Base-by-base conservation (phyloP, 805 yeast genomes). In the Starmera caribaea region DNA sequence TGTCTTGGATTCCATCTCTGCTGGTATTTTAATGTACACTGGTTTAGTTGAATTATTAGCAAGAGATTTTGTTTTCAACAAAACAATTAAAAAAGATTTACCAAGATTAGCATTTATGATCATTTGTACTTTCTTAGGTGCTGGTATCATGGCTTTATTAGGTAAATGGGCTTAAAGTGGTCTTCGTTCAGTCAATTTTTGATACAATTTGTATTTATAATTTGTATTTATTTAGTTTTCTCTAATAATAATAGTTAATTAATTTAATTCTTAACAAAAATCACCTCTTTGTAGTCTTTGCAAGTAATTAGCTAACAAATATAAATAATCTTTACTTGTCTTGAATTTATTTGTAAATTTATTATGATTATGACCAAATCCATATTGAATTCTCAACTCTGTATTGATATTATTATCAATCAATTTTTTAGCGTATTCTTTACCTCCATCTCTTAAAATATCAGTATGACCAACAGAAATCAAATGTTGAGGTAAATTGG, bases 1-100 rank as follows among this genome's bases (percentile, higher is more conserved):
- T 36, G 70, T 76, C 1, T 69, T 81, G 41, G 88, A 82, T 55
- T 63, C 86, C 1, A 68, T 81, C 40, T 79, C 88, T 16, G 73
- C 87, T 2, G 90, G 90, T 32, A 73, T 82, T 42, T 65, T 82
- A 48, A 60, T 82, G 32, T 82, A 81, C 59, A 77, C 86, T 34
- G 84, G 87, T 36, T 58, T 81, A 41, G 87, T 82, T 26, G 90
- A 82, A 60, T 66, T 82, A 42, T 62, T 82, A 66, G 90, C 88
- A 4, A 76, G 79, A 44, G 90, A 82, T 54, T 81, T 79, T 49
- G 61, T 81, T 38, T 75, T 66, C 51, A 64, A 64, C 48, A 70
- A 45, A 27, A 45, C 58, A 38, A 49, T 66, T 37, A 53, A 63
- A 28, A 68, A 68, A 52, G 70, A 71, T 37, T 43, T 62, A 31